A percentile compares a stretch with the other conserved stretches of the same genome.
Conservation (phyloP, 495 filamentous ascomycete species). For the Podospora pseudocomata region DNA sequence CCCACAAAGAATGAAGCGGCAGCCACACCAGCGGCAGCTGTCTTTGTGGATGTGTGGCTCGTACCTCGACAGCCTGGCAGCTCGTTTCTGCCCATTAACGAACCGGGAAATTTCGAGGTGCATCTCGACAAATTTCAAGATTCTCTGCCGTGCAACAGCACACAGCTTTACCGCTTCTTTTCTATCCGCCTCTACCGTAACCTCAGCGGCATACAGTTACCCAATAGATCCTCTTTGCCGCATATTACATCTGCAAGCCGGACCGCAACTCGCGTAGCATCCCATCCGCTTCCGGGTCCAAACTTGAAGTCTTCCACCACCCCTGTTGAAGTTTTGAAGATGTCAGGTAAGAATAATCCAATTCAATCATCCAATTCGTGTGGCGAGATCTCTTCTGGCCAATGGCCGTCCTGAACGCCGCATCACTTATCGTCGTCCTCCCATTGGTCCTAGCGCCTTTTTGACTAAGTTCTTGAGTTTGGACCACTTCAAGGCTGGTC, state of each 20-base stretch:
- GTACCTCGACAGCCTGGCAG: neutral
- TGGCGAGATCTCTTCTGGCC: neutral
- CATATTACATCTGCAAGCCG: neutral
- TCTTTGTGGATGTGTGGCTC: neutral
- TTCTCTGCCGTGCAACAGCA: neutral
- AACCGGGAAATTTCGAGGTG: neutral
- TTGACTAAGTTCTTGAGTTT: neutral
- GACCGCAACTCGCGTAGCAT: neutral
- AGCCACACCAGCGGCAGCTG: neutral
- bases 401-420: constrained; percentile 1
- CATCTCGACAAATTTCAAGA: neutral
- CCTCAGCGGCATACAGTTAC: neutral
- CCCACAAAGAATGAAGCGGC: neutral
- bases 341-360: constrained; percentile 20
- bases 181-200: constrained; percentile 3
- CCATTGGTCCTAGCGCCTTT: constrained; percentile 12
- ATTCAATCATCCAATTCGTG: constrained; percentile 18
- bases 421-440: constrained; percentile 10
- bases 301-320: neutral
- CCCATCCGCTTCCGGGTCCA: neutral
- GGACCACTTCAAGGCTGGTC: neutral
- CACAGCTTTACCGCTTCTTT: constrained; percentile 8
- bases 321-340: neutral
- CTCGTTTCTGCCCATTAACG: neutral
- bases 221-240: constrained; percentile 2